Evolutionary conservation across 179 eudicot genomes (phyloP).

Genomic region (Amaranthus tricolor): DNA sequence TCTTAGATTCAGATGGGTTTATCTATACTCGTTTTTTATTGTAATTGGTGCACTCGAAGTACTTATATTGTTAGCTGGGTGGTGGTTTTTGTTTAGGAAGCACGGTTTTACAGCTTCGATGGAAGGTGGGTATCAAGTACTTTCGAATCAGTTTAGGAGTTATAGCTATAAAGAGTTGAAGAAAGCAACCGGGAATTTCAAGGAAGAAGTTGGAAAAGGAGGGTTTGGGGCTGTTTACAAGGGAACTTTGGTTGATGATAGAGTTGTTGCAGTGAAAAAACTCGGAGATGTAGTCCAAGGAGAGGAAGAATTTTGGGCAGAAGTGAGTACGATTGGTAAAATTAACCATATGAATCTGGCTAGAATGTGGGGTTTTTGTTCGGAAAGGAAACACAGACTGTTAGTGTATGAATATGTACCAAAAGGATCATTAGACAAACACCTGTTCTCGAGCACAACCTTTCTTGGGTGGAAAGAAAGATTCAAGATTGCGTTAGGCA

Average conservation of each 20-base stretch:
- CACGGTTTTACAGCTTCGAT: slow-evolving; percentile 33
- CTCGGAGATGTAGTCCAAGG: slow-evolving; percentile 43
- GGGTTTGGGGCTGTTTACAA: slow-evolving; percentile 52
- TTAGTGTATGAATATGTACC: slow-evolving; percentile 48
- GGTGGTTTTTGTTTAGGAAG: slow-evolving; percentile 41
- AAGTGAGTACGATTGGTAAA: slow-evolving; percentile 52
- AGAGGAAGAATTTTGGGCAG: slow-evolving; percentile 59
- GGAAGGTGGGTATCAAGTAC: slow-evolving; percentile 47
- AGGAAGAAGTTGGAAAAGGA: slow-evolving; percentile 45
- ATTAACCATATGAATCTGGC: slow-evolving; percentile 57
- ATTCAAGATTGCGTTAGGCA: slow-evolving; percentile 46
- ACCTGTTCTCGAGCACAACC: slow-evolving; percentile 29
- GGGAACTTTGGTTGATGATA: slow-evolving; percentile 42
- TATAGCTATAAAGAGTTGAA: slow-evolving; percentile 51
- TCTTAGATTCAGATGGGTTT: slow-evolving; percentile 40
- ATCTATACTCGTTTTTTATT: slow-evolving; percentile 35
- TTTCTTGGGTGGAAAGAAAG: slow-evolving; percentile 47
- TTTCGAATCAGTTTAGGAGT: slow-evolving; percentile 52
- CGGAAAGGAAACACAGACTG: slow-evolving; percentile 39
- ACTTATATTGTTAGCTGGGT: slow-evolving; percentile 25
- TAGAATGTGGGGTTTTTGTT: slow-evolving; percentile 61
- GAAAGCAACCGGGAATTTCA: slow-evolving; percentile 38
- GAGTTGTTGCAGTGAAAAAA: slow-evolving; percentile 51
- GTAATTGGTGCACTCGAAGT: slow-evolving; percentile 45
- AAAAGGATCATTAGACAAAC: slow-evolving; percentile 45